Evolutionary conservation across 2,329 filamentous ascomycete genomes (phyloP), one percentile per base, ranked within the genome.

Genomic region (Penicillium olsonii): DNA sequence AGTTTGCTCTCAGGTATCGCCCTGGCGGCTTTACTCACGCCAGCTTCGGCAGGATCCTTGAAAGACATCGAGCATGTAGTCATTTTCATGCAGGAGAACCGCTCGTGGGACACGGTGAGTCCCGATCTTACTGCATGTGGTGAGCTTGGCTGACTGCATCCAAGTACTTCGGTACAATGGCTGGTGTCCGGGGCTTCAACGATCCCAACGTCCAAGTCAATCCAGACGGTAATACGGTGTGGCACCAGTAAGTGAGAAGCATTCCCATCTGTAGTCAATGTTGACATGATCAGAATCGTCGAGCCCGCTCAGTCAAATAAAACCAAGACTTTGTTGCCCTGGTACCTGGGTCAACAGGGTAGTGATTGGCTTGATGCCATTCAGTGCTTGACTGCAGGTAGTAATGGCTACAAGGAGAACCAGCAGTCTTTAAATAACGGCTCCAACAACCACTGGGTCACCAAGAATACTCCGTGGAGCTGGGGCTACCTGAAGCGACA

Each of bases 31-130:
- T 24, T 62, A 34, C 45, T 63, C 10, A 38, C 63, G 18, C 58
- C 56, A 11, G 57, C 60, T 22, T 56, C 51, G 4, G 74, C 69
- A 5, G 71, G 68, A 2, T 76, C 75, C 7, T 65, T 80, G 27
- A 70, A 69, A 20, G 78, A 81, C 48, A 78, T 82, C 49, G 72
- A 82, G 19, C 79, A 83, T 77, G 78, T 82, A 22, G 74, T 82
- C 10, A 74, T 82, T 10, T 82, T 82, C 65, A 82, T 82, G 79
- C 79, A 81, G 59, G 77, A 77, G 53, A 77, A 76, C 47, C 62
- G 74, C 35, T 67, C 70, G 26, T 73, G 68, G 59, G 69, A 73
- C 40, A 66, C 60, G 29, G 70, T 70, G 65, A 37, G 63, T 24
- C 10, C 18, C 5, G 20, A 15, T 3, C 10, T 19, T n/a, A 46